phyloP scores from a whole-genome alignment of 805 yeast genomes.

The Myxozyma mucilagina region DNA sequence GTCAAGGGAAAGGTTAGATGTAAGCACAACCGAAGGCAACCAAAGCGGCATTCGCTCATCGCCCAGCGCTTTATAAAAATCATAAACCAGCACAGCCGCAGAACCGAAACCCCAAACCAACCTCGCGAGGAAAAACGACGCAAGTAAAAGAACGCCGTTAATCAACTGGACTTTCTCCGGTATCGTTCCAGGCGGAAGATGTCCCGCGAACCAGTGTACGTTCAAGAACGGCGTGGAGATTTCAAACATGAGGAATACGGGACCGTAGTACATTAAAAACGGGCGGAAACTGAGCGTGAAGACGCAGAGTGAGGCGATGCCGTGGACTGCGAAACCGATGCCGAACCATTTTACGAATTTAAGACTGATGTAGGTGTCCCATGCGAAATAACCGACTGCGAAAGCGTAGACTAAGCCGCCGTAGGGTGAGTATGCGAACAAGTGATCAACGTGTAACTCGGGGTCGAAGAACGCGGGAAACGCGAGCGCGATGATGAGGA shows the following conservation, averaged over 20 bases:
- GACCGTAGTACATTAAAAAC: slow-evolving; percentile 76
- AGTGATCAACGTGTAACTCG: slow-evolving; percentile 49
- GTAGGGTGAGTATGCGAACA: slow-evolving; percentile 72
- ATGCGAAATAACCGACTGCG: slow-evolving; percentile 78
- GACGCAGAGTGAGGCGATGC: slow-evolving; percentile 74
- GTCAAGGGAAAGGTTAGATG: slow-evolving; percentile 63
- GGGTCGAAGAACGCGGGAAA: slow-evolving; percentile 65
- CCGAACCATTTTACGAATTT: slow-evolving; percentile 71
- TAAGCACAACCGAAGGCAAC: slow-evolving; percentile 53
- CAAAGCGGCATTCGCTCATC: slow-evolving; percentile 40
- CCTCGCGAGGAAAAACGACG: slow-evolving; percentile 73
- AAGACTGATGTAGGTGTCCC: slow-evolving; percentile 81
- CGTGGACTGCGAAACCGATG: slow-evolving; percentile 78
- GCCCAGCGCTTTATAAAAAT: slow-evolving; percentile 31
- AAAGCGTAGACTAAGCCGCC: slow-evolving; percentile 71
- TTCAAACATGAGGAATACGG: slow-evolving; percentile 82
- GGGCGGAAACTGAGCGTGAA: slow-evolving; percentile 66
- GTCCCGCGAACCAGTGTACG: slow-evolving; percentile 84
- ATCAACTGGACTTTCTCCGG: slow-evolving; percentile 48
- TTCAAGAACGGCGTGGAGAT: slow-evolving; percentile 93
- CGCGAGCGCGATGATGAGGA: slow-evolving; percentile 59
- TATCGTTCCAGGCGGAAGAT: slow-evolving; percentile 67
- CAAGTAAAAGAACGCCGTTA: slow-evolving; percentile 72
- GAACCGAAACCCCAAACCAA: slow-evolving; percentile 87
- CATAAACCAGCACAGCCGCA: slow-evolving; percentile 52